Percentiles rank a stretch among this genome's conserved stretches.
Evolutionary conservation across 1,284 basidiomycete genomes (phyloP).

Genomic region (Heterobasidion annosum): DNA sequence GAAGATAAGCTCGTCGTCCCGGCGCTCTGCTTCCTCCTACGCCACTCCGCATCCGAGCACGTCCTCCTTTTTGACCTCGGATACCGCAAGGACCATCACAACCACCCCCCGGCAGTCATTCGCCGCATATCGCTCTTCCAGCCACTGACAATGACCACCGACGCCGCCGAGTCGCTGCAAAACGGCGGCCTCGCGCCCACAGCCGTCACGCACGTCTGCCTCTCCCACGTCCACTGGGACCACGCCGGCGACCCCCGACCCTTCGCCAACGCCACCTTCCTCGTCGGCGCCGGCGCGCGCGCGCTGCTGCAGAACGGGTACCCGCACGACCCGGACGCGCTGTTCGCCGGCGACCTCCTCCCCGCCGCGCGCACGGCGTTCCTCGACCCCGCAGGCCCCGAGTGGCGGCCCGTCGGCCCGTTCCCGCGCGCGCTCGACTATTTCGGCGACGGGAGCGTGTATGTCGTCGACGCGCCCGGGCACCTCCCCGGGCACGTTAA

Average conservation of each 20-base stretch:
- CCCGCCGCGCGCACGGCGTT: conserved; percentile 16
- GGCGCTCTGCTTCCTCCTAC: conserved; percentile 39
- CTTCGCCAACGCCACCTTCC: conserved; percentile 38
- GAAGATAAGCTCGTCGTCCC: conserved; percentile 20
- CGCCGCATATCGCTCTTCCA: conserved; percentile 20
- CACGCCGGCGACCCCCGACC: conserved; percentile 34
- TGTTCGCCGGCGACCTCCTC: conserved; percentile 26
- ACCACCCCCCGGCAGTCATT: conserved; percentile 23
- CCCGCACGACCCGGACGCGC: conserved; percentile 27
- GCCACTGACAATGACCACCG: conserved; percentile 26
- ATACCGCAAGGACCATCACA: conserved; percentile 35
- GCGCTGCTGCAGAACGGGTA: conserved; percentile 27
- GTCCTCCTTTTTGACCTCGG: conserved; percentile 47
- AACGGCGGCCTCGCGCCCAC: conserved; percentile 35
- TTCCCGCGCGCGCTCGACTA: conserved; percentile 44
- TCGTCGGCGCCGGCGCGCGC: conserved; percentile 30
- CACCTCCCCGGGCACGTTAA: conserved; percentile 47
- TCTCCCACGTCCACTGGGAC: conserved; percentile 42
- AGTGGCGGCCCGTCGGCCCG: neutral
- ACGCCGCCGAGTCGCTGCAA: conserved; percentile 36
- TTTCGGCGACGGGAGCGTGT: conserved; percentile 48
- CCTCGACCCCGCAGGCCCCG: neutral
- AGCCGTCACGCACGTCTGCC: conserved; percentile 33
- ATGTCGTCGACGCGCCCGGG: conserved; percentile 47
- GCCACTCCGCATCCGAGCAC: conserved; percentile 29